Conservation (phyloP, 768 basidiomycete genomes). For the Tylopilus balloui region DNA sequence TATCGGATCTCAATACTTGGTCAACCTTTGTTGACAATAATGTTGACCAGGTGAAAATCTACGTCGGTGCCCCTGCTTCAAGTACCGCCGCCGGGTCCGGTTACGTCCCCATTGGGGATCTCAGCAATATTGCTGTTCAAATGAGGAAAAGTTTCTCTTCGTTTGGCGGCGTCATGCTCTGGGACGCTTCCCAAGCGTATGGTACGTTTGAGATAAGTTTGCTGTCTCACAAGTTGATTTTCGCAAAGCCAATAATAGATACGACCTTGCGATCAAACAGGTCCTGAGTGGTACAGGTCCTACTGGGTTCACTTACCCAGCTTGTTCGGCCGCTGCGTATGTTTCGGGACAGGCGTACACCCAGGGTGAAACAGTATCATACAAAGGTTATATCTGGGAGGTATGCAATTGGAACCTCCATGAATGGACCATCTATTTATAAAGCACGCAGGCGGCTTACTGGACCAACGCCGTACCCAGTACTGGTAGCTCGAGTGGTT, state of each 20-base stretch:
- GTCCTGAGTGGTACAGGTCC: constrained; percentile 56
- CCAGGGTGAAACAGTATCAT: constrained; percentile 51
- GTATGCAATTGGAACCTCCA: constrained; percentile 27
- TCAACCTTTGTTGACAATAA: constrained; percentile 1
- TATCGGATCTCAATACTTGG: not conserved
- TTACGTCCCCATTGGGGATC: constrained; percentile 30
- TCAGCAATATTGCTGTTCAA: constrained; percentile 31
- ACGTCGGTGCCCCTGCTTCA: constrained; percentile 40
- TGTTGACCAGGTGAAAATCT: constrained; percentile 35
- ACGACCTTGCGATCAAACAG: constrained; percentile 57
- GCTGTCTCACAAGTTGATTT: constrained; percentile 2
- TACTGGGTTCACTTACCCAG: constrained; percentile 62
- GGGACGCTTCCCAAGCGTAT: constrained; percentile 42
- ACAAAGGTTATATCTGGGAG: constrained; percentile 62
- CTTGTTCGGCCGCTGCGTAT: constrained; percentile 55
- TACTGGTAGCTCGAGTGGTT: constrained; percentile 50
- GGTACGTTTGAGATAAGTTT: constrained; percentile 11
- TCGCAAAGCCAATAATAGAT: constrained; percentile 50
- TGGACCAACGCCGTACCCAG: constrained; percentile 47
- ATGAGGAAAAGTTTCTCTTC: constrained; percentile 39
- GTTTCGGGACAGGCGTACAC: constrained; percentile 46
- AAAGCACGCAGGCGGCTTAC: constrained; percentile 51
- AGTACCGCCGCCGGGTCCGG: constrained; percentile 40
- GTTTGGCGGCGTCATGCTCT: constrained; percentile 43
- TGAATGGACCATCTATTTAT: not conserved